Evolutionary conservation across 495 filamentous ascomycete species (phyloP).

Genomic region (Delitschia confertaspora): DNA sequence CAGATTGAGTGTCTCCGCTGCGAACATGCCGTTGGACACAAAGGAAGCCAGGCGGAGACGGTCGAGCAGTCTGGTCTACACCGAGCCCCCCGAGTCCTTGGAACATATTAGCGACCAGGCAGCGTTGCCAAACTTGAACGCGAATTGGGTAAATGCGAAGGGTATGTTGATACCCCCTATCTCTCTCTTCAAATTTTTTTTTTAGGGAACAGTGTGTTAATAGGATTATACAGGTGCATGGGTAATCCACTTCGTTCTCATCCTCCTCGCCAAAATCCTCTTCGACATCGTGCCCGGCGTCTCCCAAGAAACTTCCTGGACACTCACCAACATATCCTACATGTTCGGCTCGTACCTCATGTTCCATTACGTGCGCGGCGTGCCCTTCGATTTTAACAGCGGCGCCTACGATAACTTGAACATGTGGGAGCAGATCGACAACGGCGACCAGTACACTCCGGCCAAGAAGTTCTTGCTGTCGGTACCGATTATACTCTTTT

Average conservation of each 20-base stretch:
- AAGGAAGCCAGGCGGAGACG: constrained; percentile 69
- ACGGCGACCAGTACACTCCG: constrained; percentile 96
- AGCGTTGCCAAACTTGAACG: constrained; percentile 88
- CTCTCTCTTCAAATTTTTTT: neutral
- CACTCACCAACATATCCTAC: constrained; percentile 95
- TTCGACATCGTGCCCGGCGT: constrained; percentile 92
- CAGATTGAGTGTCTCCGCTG: constrained; percentile 44
- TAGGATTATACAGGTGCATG: constrained; percentile 61
- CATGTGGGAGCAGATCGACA: constrained; percentile 99
- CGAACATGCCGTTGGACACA: constrained; percentile 47
- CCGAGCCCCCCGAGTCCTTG: constrained; percentile 85
- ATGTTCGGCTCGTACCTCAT: constrained; percentile 98
- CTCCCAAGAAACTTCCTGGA: constrained; percentile 97
- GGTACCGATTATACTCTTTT: constrained; percentile 87
- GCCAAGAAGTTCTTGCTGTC: constrained; percentile 95
- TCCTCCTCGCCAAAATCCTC: constrained; percentile 81
- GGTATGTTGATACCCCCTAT: constrained; percentile 50
- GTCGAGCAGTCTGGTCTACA: constrained; percentile 93
- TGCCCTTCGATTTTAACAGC: constrained; percentile 98
- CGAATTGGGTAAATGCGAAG: constrained; percentile 98
- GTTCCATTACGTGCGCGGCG: constrained; percentile 97
- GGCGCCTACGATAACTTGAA: constrained; percentile 98
- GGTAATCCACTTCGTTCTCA: constrained; percentile 92
- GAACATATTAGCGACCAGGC: constrained; percentile 95
- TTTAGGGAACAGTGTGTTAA: constrained; percentile 6